Conservation (phyloP, 192 early-diverging fungal genomes). For the Coemansia sp. region DNA sequence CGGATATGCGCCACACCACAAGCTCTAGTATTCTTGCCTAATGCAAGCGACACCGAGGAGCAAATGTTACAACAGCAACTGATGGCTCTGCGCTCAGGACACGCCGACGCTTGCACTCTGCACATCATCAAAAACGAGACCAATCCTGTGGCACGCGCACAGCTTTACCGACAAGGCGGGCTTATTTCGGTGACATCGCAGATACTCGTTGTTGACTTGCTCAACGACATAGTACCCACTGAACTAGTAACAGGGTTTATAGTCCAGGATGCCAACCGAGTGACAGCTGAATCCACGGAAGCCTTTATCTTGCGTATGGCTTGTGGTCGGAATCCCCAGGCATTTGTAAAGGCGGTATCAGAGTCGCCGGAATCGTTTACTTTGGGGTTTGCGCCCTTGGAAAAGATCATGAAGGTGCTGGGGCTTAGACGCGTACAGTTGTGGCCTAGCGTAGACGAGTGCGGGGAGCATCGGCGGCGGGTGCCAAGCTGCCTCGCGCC, state of each 20-base stretch:
- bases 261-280: conserved; percentile 81
- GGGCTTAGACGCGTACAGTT: conserved; percentile 77
- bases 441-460: conserved; percentile 69
- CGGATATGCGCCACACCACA: conserved; percentile 66
- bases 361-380: conserved; percentile 81
- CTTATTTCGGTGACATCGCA: conserved; percentile 81
- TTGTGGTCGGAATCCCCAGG: conserved; percentile 73
- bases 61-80: conserved; percentile 54
- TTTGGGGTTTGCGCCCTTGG: conserved; percentile 80
- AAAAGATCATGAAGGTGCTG: conserved; percentile 79
- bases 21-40: conserved; percentile 76
- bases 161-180: conserved; percentile 79
- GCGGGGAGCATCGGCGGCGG: conserved; percentile 50
- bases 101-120: conserved; percentile 15
- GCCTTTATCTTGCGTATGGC: conserved; percentile 85
- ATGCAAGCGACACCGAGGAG: conserved; percentile 64
- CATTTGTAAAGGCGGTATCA: conserved; percentile 93
- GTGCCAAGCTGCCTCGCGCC: conserved; percentile 24
- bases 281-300: conserved; percentile 78
- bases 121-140: conserved; percentile 27
- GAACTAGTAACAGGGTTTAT: conserved; percentile 80
- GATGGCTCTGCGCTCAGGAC: conserved; percentile 48
- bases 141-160: conserved; percentile 28
- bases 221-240: conserved; percentile 72
- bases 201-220: conserved; percentile 87